phyloP scores from a whole-genome alignment of 2,329 filamentous ascomycete species.

The Mariannaea sp. region DNA sequence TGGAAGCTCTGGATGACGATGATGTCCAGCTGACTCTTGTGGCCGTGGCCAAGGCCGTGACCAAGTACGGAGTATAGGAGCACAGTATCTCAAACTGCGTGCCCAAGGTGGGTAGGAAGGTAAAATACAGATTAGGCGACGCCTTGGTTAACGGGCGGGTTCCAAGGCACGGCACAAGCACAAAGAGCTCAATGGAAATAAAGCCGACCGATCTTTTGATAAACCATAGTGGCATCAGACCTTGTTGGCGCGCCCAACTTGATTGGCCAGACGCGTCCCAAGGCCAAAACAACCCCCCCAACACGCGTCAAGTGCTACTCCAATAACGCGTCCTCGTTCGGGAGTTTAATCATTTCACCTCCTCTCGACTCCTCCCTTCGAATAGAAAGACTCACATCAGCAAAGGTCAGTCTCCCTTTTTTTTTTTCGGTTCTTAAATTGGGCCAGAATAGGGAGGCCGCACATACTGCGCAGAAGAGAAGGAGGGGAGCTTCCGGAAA shows the following conservation, averaged over 20 bases:
- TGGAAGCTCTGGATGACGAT: background rate
- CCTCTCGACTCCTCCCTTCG: background rate
- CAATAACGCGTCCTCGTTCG: background rate
- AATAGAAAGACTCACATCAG: background rate
- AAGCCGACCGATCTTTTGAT: no score
- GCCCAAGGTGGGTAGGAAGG: no score
- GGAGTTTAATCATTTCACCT: background rate
- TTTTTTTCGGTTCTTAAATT: no score
- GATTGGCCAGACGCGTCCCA: constrained; percentile 17
- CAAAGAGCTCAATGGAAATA: no score
- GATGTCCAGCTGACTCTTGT: background rate
- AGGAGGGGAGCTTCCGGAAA: background rate
- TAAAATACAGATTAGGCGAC: no score
- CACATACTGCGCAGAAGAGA: no score
- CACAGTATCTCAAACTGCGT: no score
- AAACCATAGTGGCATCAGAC: constrained; percentile 16
- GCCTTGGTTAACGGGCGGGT: no score
- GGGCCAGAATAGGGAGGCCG: no score
- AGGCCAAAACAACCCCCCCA: constrained; percentile 16
- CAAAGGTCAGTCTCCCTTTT: background rate
- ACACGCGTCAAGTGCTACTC: background rate
- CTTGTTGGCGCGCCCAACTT: background rate
- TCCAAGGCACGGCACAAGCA: no score
- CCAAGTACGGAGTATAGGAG: no score
- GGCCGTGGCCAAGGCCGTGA: no score